These are phyloP conservation scores for Cystofilobasidium ferigula DNA, from an alignment of 768 basidiomycete species.

Conservation along the genomic window DNA sequence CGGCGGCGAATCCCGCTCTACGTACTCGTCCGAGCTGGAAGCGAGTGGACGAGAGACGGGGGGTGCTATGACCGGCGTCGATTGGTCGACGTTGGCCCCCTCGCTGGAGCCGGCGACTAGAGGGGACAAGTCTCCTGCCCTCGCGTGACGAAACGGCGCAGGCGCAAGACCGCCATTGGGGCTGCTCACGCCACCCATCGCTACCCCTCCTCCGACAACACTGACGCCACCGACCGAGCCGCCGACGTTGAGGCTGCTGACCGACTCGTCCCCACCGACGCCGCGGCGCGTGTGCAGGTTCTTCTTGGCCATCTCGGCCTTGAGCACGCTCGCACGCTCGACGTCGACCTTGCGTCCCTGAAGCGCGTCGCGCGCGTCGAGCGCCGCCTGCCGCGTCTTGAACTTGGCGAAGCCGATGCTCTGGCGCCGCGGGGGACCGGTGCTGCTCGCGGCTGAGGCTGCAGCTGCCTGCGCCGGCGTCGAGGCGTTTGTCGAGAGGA, in stretches of 20 bases:
- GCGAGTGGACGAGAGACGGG: not conserved
- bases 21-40: not conserved
- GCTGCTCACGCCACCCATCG: conserved; percentile 7
- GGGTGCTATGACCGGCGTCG: not conserved
- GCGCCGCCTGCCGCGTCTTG: conserved; percentile 69
- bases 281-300: conserved; percentile 91
- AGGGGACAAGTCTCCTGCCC: too few relatives aligned
- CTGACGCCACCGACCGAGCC: not conserved
- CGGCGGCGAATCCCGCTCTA: not conserved
- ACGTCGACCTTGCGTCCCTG: conserved; percentile 85
- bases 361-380: conserved; percentile 73
- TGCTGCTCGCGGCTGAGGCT: conserved; percentile 21
- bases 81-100: not conserved
- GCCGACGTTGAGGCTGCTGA: conserved; percentile 29
- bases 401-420: conserved; percentile 99
- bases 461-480: conserved; percentile 28
- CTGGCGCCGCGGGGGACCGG: conserved; percentile 64
- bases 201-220: conserved; percentile 2
- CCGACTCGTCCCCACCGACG: conserved; percentile 49
- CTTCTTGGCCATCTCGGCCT: conserved; percentile 99
- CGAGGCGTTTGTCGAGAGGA: conserved; percentile 33
- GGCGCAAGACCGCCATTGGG: too few relatives aligned
- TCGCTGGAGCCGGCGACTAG: not conserved
- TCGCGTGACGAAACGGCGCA: too few relatives aligned
- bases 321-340: conserved; percentile 81